Evolutionary conservation across 2,329 filamentous ascomycete species (phyloP).

Genomic region (Penicillium brevicompactum): DNA sequence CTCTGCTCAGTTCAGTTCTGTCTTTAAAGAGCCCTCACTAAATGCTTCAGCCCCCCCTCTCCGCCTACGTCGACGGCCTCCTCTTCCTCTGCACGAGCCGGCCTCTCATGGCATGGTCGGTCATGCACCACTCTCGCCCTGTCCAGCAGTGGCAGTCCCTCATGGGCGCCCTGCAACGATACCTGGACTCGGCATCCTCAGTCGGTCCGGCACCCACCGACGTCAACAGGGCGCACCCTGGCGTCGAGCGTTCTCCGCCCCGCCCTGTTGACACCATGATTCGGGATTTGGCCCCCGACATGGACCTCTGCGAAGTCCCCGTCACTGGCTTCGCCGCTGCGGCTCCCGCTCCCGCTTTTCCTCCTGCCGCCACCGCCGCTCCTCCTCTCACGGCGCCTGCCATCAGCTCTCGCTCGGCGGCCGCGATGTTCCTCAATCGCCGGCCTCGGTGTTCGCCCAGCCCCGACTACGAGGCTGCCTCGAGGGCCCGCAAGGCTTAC

Average conservation of each 20-base stretch:
- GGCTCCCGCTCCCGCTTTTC: background rate
- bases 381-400: background rate
- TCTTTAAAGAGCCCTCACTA: no score
- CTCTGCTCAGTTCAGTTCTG: no score
- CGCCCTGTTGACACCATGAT: background rate
- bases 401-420: background rate
- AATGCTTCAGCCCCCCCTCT: background rate
- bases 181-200: background rate
- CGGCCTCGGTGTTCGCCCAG: background rate
- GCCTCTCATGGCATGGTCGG: background rate
- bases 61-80: background rate
- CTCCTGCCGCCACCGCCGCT: background rate
- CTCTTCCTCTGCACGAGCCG: background rate
- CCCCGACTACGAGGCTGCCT: background rate
- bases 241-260: background rate
- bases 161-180: background rate
- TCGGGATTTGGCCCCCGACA: background rate
- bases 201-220: background rate
- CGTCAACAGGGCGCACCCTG: background rate
- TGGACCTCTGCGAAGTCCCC: background rate
- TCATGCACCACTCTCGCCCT: background rate
- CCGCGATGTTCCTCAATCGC: background rate
- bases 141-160: background rate
- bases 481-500: background rate
- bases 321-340: background rate